A percentile compares a stretch with the other conserved stretches of the same genome.
Evolutionary conservation across 140 eudicot species (phyloP).

Genomic region (Anethum foeniculum): DNA sequence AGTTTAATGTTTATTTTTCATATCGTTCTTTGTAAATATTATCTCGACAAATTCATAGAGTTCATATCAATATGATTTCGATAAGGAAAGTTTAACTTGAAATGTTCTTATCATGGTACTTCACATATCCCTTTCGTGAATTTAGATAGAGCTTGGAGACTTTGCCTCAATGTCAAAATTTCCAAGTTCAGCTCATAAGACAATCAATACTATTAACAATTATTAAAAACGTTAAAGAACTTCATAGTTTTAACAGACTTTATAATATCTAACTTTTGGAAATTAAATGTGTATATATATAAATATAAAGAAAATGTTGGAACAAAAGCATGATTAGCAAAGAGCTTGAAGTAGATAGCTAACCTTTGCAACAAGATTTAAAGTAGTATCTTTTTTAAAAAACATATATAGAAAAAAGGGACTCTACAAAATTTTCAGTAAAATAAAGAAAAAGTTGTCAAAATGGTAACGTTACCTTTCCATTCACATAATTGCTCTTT

Average conservation of each 20-base stretch:
- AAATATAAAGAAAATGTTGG: background rate
- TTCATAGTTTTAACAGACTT: background rate
- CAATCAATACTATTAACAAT: background rate
- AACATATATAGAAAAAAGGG: background rate
- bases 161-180: constrained; percentile 2
- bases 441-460: background rate
- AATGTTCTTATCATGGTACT: background rate
- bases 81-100: background rate
- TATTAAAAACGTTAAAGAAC: background rate
- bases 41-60: background rate
- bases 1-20: background rate
- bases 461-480: background rate
- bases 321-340: background rate
- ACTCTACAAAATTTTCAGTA: background rate
- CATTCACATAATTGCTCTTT: background rate
- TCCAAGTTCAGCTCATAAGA: background rate
- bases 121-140: background rate
- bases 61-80: background rate
- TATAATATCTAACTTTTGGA: background rate
- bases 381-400: background rate
- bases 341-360: background rate
- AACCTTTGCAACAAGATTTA: background rate
- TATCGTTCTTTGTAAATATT: background rate
- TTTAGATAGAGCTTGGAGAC: background rate
- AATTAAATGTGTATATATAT: background rate